phyloP scores from a whole-genome alignment of 768 basidiomycete species.

The Amanita pseudoporphyria region DNA sequence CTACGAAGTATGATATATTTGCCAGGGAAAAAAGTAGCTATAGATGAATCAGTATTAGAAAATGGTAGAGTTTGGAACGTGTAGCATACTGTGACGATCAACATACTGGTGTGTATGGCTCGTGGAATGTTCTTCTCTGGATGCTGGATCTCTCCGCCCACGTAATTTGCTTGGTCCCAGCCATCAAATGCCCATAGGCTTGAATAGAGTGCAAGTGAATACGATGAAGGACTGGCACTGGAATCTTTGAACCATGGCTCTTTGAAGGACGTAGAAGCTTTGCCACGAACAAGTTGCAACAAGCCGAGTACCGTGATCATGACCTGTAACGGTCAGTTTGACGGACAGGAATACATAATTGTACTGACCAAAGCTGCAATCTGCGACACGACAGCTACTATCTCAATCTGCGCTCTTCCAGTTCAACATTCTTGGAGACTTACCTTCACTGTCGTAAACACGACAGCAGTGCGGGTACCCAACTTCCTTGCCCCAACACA shows the following conservation, averaged over 20 bases:
- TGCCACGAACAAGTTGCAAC: constrained; percentile 63
- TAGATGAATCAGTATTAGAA: constrained; percentile 4
- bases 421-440: constrained; percentile 3
- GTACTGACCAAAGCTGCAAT: constrained; percentile 53
- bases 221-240: constrained; percentile 70
- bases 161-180: constrained; percentile 91
- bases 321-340: constrained; percentile 29
- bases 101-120: constrained; percentile 88
- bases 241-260: constrained; percentile 65
- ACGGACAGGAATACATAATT: background rate
- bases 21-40: constrained; percentile 71
- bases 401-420: background rate
- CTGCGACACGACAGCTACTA: constrained; percentile 21
- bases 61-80: background rate
- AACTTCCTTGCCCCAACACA: constrained; percentile 71
- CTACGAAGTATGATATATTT: constrained; percentile 88
- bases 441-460: constrained; percentile 87
- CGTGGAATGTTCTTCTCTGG: constrained; percentile 82
- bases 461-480: constrained; percentile 73
- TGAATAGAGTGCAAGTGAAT: constrained; percentile 91
- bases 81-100: constrained; percentile 56
- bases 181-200: constrained; percentile 95
- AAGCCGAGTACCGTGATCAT: constrained; percentile 73
- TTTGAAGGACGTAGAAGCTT: constrained; percentile 56
- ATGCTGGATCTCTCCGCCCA: constrained; percentile 80